Evolutionary conservation across 306 rosid species (phyloP).

Genomic region (Quercus engelmannii): DNA sequence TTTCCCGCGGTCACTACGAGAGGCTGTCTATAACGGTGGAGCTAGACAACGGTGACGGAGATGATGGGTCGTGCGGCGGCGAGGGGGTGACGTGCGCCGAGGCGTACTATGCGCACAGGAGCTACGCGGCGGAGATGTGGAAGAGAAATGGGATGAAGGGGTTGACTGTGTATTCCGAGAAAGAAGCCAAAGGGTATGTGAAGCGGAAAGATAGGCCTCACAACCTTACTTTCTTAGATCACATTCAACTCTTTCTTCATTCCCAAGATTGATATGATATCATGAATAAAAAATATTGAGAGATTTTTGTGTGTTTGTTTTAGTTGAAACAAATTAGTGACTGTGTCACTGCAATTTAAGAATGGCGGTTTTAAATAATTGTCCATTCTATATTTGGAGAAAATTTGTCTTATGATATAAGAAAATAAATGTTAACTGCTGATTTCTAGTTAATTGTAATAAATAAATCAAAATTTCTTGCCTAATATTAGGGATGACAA

Average conservation of each 20-base stretch:
- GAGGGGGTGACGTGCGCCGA: constrained; percentile 36
- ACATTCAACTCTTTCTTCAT: constrained; percentile 47
- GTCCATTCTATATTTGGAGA: too few relatives aligned
- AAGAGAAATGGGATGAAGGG: constrained; percentile 50
- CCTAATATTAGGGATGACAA: too few relatives aligned
- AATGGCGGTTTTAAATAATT: too few relatives aligned
- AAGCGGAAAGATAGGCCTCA: constrained; percentile 78
- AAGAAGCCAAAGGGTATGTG: constrained; percentile 60
- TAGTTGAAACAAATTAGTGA: too few relatives aligned
- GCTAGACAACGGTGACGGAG: background rate
- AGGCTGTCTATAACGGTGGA: constrained; percentile 42
- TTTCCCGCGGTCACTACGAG: constrained; percentile 55
- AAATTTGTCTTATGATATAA: too few relatives aligned
- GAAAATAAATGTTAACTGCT: too few relatives aligned
- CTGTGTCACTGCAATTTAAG: too few relatives aligned
- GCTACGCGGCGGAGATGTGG: constrained; percentile 70
- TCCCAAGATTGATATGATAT: constrained; percentile 23
- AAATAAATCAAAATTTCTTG: too few relatives aligned
- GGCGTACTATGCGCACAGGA: constrained; percentile 67
- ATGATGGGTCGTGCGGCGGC: constrained; percentile 18
- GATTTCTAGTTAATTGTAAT: too few relatives aligned
- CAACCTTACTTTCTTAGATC: constrained; percentile 62
- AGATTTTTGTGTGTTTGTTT: too few relatives aligned
- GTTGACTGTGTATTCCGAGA: constrained; percentile 44
- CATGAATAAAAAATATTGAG: too few relatives aligned